Conservation (phyloP, 2,329 filamentous ascomycete genomes). For the Trichoderma breve region DNA sequence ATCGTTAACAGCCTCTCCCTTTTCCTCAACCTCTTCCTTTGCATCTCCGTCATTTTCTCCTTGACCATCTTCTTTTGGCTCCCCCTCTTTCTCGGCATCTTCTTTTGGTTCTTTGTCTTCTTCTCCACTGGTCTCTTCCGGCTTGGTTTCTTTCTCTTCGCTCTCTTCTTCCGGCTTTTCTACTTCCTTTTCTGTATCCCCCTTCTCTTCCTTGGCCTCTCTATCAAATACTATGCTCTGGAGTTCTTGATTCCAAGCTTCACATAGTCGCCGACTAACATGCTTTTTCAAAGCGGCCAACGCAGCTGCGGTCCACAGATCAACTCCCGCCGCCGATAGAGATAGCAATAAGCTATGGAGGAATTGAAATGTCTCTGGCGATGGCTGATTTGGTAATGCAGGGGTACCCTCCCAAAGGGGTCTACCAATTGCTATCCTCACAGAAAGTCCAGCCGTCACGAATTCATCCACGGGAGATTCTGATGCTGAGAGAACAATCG, state of each 20-base stretch:
- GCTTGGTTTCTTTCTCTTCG: background rate
- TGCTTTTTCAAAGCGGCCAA: slow-evolving; percentile 61
- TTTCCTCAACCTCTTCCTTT: slow-evolving; percentile 19
- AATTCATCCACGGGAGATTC: slow-evolving; percentile 50
- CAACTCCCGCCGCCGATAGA: slow-evolving; percentile 70
- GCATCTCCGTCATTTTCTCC: slow-evolving; percentile 13
- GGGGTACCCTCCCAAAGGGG: slow-evolving; percentile 80
- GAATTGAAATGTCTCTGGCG: slow-evolving; percentile 69
- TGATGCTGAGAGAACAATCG: slow-evolving; percentile 55
- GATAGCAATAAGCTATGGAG: slow-evolving; percentile 61
- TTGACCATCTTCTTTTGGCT: slow-evolving; percentile 20
- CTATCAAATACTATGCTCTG: slow-evolving; percentile 24
- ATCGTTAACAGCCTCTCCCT: slow-evolving; percentile 14
- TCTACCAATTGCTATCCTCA: slow-evolving; percentile 56
- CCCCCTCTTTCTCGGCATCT: slow-evolving; percentile 14
- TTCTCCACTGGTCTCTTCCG: slow-evolving; percentile 4
- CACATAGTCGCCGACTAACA: slow-evolving; percentile 51
- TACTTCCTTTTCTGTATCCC: slow-evolving; percentile 20
- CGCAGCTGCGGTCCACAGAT: slow-evolving; percentile 76
- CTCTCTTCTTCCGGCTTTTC: slow-evolving; percentile 16
- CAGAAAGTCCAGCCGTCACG: slow-evolving; percentile 39
- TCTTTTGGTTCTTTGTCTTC: slow-evolving; percentile 20
- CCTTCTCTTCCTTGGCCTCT: slow-evolving; percentile 21
- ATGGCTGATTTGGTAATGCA: slow-evolving; percentile 73
- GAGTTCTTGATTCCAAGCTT: slow-evolving; percentile 47